A percentile compares a stretch with the other conserved stretches of the same genome.
phyloP scores from a whole-genome alignment of 768 basidiomycete species.

The Infundibulicybe gibba region DNA sequence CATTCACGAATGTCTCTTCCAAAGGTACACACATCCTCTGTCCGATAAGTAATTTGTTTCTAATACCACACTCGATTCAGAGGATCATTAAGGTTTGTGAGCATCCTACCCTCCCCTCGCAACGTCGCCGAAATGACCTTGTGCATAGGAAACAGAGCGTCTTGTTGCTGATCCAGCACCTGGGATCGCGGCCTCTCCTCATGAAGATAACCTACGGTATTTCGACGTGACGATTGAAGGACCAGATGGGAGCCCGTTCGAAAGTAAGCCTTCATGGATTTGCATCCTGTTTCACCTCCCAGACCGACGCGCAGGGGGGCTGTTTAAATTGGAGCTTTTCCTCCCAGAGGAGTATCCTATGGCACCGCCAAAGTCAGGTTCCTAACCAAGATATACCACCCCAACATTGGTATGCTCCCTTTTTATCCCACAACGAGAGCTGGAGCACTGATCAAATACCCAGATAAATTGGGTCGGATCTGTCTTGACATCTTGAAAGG shows the following conservation, averaged over 20 bases:
- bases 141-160: slow-evolving; percentile 87
- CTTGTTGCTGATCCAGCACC: slow-evolving; percentile 96
- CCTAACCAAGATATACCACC: slow-evolving; percentile 97
- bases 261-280: slow-evolving; percentile 41
- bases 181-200: slow-evolving; percentile 92
- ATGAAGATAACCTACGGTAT: slow-evolving; percentile 97
- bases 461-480: slow-evolving; percentile 98
- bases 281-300: background rate
- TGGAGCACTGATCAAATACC: background rate
- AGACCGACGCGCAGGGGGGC: slow-evolving; percentile 55
- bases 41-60: background rate
- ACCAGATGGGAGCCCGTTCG: slow-evolving; percentile 91
- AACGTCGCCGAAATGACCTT: slow-evolving; percentile 2
- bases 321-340: slow-evolving; percentile 96
- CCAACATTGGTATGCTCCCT: slow-evolving; percentile 85
- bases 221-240: slow-evolving; percentile 98
- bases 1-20: slow-evolving; percentile 41
- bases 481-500: slow-evolving; percentile 98
- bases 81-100: slow-evolving; percentile 47
- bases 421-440: background rate
- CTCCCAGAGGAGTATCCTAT: slow-evolving; percentile 99
- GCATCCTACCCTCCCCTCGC: slow-evolving; percentile 4
- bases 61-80: slow-evolving; percentile 25
- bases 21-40: slow-evolving; percentile 35
- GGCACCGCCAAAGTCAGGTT: slow-evolving; percentile 99